Evolutionary conservation across 2,329 filamentous ascomycete genomes (phyloP).

Genomic region (Paecilomyces formosus): DNA sequence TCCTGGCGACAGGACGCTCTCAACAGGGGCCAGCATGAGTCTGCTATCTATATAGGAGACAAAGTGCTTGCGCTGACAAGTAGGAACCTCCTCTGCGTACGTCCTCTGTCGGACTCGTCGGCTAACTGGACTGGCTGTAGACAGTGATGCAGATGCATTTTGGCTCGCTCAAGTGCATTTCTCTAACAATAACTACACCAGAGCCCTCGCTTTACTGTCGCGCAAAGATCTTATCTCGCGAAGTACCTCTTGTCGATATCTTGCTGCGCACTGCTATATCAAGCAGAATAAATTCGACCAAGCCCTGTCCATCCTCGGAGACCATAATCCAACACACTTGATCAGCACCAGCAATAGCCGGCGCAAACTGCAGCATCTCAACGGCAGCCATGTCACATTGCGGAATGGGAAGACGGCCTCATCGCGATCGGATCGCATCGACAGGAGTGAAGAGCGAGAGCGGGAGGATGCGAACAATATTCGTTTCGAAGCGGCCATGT

Average conservation of each 20-base stretch:
- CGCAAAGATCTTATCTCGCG: conserved; percentile 74
- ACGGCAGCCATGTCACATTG: conserved; percentile 44
- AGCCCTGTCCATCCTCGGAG: conserved; percentile 75
- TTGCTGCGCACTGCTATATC: conserved; percentile 88
- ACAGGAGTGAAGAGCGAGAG: conserved; percentile 54
- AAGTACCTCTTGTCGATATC: conserved; percentile 82
- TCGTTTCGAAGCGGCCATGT: conserved; percentile 94
- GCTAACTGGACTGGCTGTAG: conserved; percentile 39
- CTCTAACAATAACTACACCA: conserved; percentile 86
- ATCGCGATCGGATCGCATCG: conserved; percentile 42
- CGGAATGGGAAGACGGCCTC: conserved; percentile 39
- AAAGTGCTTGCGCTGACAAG: conserved; percentile 91
- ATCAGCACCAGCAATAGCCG: conserved; percentile 60
- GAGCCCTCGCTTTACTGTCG: conserved; percentile 77
- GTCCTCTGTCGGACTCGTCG: conserved; percentile 6
- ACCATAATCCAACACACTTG: conserved; percentile 87
- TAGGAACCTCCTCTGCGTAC: conserved; percentile 37
- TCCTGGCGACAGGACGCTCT: conserved; percentile 93
- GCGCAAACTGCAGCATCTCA: conserved; percentile 65
- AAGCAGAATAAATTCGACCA: conserved; percentile 88
- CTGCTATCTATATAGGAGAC: conserved; percentile 94
- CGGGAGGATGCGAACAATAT: conserved; percentile 66
- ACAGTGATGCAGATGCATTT: conserved; percentile 88
- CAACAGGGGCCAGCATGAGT: conserved; percentile 93
- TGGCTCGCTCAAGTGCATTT: conserved; percentile 99